Base-by-base conservation (phyloP, 371 early-diverging fungal species). In the Apophysomyces variabilis region DNA sequence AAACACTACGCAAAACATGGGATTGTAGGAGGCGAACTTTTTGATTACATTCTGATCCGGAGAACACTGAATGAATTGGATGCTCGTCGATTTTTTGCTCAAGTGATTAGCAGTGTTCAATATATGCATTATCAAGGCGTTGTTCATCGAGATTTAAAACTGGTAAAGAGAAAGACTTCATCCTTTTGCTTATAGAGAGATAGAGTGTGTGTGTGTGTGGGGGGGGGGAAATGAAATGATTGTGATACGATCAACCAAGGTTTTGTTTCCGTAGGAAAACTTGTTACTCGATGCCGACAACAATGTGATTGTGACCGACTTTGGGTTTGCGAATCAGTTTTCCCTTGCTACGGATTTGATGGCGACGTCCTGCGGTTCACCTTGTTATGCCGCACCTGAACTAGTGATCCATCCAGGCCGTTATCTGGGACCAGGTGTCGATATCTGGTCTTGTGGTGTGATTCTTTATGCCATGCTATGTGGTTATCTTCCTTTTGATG, bases 351-450 rank as follows among this genome's bases (percentile, higher is more conserved):
- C 78, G 56, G 90, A 90, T 56, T 78, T 96, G 50, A 86, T 95
- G 85, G 82, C 88, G 5, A 95, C 96, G 0, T 91, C 90, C 21
- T 97, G 98, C 70, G 98, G 98, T 5, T 92, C 93, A 46, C 98
- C 98, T 1, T 96, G 96, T 79, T 97, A 96, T 75, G 97, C 98
- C 1, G 95, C 98, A 3, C 98, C 98, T 1, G 98, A 97, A 75
- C 86, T 97, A 38, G 94, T 96, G 16, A 89, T 95, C 60, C 90
- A 90, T 64, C 93, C 95, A 59, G 92, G 92, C n/a, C 83, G 92
- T 13, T 99, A 99, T 73, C 93, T 90, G 1, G 99, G 99, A 13
- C 94, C 95, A 7, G 93, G 93, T 7, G 96, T 95, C 1, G 97
- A 97, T 76, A 88, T 95, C 46, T 97, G 96, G 96, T 90, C 90